Percentiles rank a stretch among this genome's conserved stretches.
Evolutionary conservation across 2,329 filamentous ascomycete genomes (phyloP).

Genomic region (Colletotrichum gloeosporioides): DNA sequence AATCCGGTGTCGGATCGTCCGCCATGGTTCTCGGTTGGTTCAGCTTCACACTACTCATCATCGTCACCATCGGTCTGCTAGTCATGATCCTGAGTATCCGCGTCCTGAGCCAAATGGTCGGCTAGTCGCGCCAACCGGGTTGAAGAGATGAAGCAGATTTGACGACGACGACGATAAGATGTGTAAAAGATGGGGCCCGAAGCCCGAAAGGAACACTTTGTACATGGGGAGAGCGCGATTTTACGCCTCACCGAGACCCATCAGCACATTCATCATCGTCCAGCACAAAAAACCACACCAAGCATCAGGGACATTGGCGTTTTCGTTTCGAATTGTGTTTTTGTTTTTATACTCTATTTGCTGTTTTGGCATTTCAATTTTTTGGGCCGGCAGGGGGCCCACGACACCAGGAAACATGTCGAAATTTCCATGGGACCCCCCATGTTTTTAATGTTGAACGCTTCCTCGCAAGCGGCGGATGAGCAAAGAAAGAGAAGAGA

Average conservation of each 20-base stretch:
- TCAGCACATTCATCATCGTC: constrained; percentile 4
- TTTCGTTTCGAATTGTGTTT: constrained; percentile 9
- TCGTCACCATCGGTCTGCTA: constrained; percentile 92
- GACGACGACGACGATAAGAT: not conserved
- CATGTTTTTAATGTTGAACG: constrained; percentile 20
- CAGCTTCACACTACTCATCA: constrained; percentile 88
- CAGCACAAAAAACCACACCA: not conserved
- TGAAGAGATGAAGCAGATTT: not conserved
- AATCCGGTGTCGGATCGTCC: constrained; percentile 86
- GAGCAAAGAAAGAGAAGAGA: not conserved
- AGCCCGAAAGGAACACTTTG: not conserved
- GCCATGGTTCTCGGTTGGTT: constrained; percentile 99
- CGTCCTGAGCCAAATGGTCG: constrained; percentile 69
- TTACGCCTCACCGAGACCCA: not conserved
- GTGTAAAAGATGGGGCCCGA: constrained; percentile 1
- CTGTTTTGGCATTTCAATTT: not conserved
- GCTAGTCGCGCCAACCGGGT: constrained; percentile 13
- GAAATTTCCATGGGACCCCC: not conserved
- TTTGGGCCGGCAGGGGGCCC: constrained; percentile 8
- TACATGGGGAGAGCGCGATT: not conserved
- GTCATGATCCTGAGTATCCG: constrained; percentile 97
- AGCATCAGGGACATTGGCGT: constrained; percentile 20
- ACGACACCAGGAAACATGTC: not conserved
- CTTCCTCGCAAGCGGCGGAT: not conserved
- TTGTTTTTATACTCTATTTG: not conserved